Base-by-base conservation (phyloP, 169 alveolate species). In the Haemoproteus tartakovskyi region DNA sequence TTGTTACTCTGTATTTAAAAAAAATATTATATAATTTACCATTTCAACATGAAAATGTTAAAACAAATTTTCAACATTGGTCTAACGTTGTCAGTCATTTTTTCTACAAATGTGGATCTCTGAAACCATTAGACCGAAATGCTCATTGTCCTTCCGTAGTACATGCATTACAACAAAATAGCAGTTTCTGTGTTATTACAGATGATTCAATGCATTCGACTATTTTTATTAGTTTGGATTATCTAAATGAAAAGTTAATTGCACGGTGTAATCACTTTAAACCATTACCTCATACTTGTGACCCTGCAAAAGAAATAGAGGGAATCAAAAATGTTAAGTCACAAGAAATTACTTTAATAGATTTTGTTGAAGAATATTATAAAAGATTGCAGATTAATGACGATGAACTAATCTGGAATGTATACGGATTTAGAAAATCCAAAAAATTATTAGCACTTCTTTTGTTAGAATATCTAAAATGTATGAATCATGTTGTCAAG, bases 261-360 rank as follows among this genome's bases (percentile, higher is more conserved):
- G 78, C 52, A 3, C 81, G 82, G 41, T 88, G 93, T 46, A 82
- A 82, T 60, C 91, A 88, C 36, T 29, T 19, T 33, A 82, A 67
- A 21, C 93, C 93, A 8, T 62, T 85, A 79, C 86, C 93, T 9
- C 91, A 88, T 48, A 86, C 93, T 18, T 88, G 91, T 52, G 45
- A 79, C 9, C 43, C 78, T 18, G 30, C 27, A 11, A 80, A 63
- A 70, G 79, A 79, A 45, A 79, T 82, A 19, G 79, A 82, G 24
- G 86, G 91, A 33, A 80, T 60, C 27, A 64, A 12, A 30, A 33
- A 78, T 33, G 80, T 88, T 1, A 79, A 67, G 12, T 64, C 87
- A 33, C 64, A 85, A 56, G 27, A 64, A 1, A 85, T 88, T 2
- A 52, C 88, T 1, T n/a, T 80, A 21, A 54, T 64, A 30, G 91